Percentiles rank a stretch among this genome's conserved stretches.
Conservation (phyloP, 2,329 filamentous ascomycete species). For the Chlorencoelia australis region DNA sequence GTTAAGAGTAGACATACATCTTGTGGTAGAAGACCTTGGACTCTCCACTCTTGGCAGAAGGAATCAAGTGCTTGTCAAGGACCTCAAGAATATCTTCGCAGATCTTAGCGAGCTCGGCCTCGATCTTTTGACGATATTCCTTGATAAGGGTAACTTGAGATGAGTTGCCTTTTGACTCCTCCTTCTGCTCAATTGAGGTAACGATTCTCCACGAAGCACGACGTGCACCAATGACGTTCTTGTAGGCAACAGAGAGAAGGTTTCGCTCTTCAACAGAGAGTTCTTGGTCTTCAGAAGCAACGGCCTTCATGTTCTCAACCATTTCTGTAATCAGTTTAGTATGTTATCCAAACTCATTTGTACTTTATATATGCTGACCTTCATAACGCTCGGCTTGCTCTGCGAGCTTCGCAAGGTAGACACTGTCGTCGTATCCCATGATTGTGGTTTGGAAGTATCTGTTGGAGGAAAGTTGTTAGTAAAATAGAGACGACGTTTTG, state of each 20-base stretch:
- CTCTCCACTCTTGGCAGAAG: conserved; percentile 88
- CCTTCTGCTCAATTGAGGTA: conserved; percentile 98
- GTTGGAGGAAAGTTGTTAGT: conserved; percentile 6
- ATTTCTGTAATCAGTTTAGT: conserved; percentile 58
- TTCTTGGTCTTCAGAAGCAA: conserved; percentile 77
- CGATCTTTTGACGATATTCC: conserved; percentile 98
- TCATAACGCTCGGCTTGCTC: conserved; percentile 99
- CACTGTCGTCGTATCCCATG: conserved; percentile 99
- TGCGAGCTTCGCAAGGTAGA: conserved; percentile 99
- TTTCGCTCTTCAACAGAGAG: conserved; percentile 93
- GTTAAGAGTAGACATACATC: conserved; percentile 54
- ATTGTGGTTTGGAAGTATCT: conserved; percentile 38
- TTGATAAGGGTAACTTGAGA: conserved; percentile 85
- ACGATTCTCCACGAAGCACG: conserved; percentile 98
- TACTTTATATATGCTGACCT: conserved; percentile 51
- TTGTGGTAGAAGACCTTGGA: conserved; percentile 99
- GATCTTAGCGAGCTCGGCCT: conserved; percentile 92
- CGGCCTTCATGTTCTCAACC: conserved; percentile 99
- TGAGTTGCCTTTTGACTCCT: conserved; percentile 97
- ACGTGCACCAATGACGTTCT: conserved; percentile 95
- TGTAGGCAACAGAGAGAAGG: conserved; percentile 95
- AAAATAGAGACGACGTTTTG: too few relatives aligned
- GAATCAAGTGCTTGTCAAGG: conserved; percentile 87
- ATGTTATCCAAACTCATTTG: conserved; percentile 5
- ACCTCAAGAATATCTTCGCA: conserved; percentile 96